Evolutionary conservation across 345 rosid genomes (phyloP), one percentile per base, ranked within the genome.

Genomic region (Gossypium anomalum): DNA sequence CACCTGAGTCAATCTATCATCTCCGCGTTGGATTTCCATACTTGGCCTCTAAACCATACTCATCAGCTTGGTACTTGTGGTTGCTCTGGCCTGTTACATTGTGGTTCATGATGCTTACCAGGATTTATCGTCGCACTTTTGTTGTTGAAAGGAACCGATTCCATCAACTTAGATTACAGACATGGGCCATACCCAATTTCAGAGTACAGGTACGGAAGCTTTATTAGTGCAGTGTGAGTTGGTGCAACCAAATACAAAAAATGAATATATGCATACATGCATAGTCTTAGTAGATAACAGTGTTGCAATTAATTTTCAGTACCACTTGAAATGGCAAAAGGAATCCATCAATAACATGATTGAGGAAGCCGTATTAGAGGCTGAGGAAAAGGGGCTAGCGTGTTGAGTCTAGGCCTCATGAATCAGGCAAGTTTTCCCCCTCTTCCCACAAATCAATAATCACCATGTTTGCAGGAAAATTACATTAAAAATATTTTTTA

Each of bases 171-270:
- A 83, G 61, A 20, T 63, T 89, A 45, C 97, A 93, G 45, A 83
- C 95, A 19, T 89, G 98, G 98, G 86, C 81, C 51, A 75, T 91
- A 22, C 92, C 98, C 2, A 90, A 84, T 74, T 91, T 85, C 80
- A 84, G 67, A 14, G 23, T 83, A 13, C 97, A 91, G 78, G 98
- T 90, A 77, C 65, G 79, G 5, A 12, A 45, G 10, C 29, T 45
- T 10, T 19, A 43, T 43, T 9, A 25, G 2, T 23, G 38, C 66
- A 29, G n/a, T 15, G 19, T 41, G 7, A 27, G 12, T 10, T 17
- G 47, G 47, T 34, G 47, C 67, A 61, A 29, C 56, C 15, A 48
- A 23, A 48, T 10, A 11, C 56, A 3, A 16, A 34, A 51, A 29
- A 29, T 29, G 1, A 29, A 29, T 29, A 29, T 0, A 14, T 51